A percentile compares a stretch with the other conserved stretches of the same genome.
These are phyloP conservation scores for Boletellus ananas DNA, from an alignment of 768 basidiomycete genomes.

Conservation along the genomic window DNA sequence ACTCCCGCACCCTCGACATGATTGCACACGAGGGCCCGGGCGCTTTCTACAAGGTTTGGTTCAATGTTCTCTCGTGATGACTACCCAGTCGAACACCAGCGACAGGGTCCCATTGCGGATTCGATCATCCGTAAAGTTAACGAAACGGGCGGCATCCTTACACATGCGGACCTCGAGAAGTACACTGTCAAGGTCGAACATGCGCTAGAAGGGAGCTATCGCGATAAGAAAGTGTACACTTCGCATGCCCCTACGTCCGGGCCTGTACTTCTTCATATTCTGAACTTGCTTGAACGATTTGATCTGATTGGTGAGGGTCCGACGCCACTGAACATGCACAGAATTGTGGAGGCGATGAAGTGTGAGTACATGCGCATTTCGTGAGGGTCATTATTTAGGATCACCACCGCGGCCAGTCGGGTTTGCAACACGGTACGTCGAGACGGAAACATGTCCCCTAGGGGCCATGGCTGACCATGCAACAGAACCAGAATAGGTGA, in stretches of 20 bases:
- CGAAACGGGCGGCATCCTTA: constrained; percentile 75
- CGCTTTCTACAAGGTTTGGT: constrained; percentile 73
- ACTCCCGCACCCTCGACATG: constrained; percentile 67
- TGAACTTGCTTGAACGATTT: constrained; percentile 87
- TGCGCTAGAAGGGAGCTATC: constrained; percentile 77
- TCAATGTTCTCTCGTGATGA: constrained; percentile 6
- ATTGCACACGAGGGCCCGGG: constrained; percentile 76
- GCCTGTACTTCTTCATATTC: constrained; percentile 84
- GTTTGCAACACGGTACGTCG: constrained; percentile 56
- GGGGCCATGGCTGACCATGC: background rate
- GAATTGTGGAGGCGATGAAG: constrained; percentile 82
- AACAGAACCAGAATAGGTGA: constrained; percentile 82
- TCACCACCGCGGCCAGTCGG: constrained; percentile 41
- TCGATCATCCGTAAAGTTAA: constrained; percentile 68
- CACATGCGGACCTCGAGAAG: constrained; percentile 64
- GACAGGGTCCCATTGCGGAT: constrained; percentile 76
- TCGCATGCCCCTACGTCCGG: constrained; percentile 84
- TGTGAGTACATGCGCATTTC: constrained; percentile 43
- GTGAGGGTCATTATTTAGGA: constrained; percentile 8
- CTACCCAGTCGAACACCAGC: constrained; percentile 12
- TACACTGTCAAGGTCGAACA: constrained; percentile 67
- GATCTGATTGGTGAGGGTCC: constrained; percentile 45
- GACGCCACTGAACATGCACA: constrained; percentile 68
- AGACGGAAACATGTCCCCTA: constrained; percentile 6
- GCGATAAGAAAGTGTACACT: constrained; percentile 77